Evolutionary conservation across 768 basidiomycete species (phyloP), one percentile per base, ranked within the genome.

Genomic region (Termitomyces bulborhizus): DNA sequence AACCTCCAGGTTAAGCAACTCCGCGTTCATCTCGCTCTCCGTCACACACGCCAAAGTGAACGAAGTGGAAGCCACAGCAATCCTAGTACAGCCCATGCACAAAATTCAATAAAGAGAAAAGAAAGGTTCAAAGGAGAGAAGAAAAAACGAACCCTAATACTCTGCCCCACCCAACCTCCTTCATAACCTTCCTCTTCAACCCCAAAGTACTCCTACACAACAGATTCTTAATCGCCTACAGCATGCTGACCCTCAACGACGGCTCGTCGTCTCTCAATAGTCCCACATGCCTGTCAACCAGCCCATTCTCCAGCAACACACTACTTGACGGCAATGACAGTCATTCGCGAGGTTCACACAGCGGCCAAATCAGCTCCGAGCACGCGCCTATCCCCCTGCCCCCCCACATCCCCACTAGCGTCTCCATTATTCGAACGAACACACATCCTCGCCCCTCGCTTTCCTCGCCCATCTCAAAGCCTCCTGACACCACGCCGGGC

Each of bases 221-320:
- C n/a, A 91, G 65, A 63, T 95, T 97, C 67, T 90, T 93, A 36
- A 94, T 69, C 0, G 86, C 87, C 93, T 93, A 95, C n/a, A 95
- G 64, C 0, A 86, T 82, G 58, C 84, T 92, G 31, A 87, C 49
- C 16, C 55, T 42, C 44, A 57, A 31, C 49, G 48, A 40, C n/a
- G 41, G 24, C 32, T 56, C 54, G 2, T 53, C 53, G 37, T 46
- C 29, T n/a, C 39, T 40, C 50, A 48, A 26, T 9, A 1, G n/a
- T n/a, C n/a, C n/a, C n/a, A n/a, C n/a, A n/a, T n/a, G n/a, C n/a
- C n/a, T n/a, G n/a, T 79, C 72, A 52, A 94, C 75, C 0, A 89
- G 72, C 0, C 86, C 88, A 55, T 87, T 76, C 32, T 84, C 80
- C 13, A 94, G 69, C 55, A 90, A 79, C 6, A 76, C 76, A 85